These are phyloP conservation scores for Solanum chiquidenum DNA, from an alignment of 257 asterid genomes.

Conservation along the genomic window DNA sequence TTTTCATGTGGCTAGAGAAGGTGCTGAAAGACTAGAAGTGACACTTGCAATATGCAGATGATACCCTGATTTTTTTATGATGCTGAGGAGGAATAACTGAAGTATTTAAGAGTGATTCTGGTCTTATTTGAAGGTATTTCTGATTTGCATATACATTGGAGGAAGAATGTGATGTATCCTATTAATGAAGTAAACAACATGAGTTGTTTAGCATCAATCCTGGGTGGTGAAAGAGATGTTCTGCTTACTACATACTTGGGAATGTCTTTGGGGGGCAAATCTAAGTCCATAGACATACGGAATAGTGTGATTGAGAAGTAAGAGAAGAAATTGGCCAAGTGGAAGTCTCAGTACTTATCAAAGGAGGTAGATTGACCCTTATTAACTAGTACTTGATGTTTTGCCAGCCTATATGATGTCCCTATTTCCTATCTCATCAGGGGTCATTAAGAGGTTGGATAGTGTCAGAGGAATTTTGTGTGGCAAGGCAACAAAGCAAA, in stretches of 20 bases:
- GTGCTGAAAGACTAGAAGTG: neutral
- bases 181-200: neutral
- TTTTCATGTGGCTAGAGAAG: neutral
- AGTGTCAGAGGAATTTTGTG: neutral
- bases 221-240: neutral
- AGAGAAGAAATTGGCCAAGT: neutral
- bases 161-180: neutral
- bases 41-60: neutral
- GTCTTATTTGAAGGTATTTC: neutral
- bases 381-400: neutral
- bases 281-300: neutral
- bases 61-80: neutral
- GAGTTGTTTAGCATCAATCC: neutral
- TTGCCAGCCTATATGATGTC: neutral
- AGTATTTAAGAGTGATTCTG: neutral
- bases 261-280: neutral
- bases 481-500: neutral
- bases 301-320: neutral
- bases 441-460: neutral
- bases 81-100: neutral
- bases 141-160: neutral
- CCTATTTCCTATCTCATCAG: neutral
- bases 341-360: neutral
- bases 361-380: neutral
- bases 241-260: neutral